Evolutionary conservation across 768 basidiomycete genomes (phyloP).

Genomic region (Chlorophyllum brunneum): DNA sequence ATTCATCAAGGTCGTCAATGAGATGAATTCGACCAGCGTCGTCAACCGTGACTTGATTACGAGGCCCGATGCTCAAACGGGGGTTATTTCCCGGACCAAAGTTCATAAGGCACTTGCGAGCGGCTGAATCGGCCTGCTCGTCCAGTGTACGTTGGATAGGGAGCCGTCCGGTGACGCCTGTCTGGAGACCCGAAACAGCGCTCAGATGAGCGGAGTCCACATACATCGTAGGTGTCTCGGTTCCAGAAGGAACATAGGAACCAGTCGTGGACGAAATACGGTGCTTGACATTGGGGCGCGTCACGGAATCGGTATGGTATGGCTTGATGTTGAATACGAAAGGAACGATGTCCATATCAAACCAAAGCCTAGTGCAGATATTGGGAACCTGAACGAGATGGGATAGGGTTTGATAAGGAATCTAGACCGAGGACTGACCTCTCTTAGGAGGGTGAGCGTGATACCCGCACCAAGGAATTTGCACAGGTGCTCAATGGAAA

Average conservation of each 20-base stretch:
- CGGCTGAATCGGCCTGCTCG: conserved; percentile 84
- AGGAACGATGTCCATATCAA: conserved; percentile 80
- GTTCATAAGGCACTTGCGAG: conserved; percentile 80
- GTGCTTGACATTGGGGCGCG: conserved; percentile 78
- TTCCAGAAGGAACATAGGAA: conserved; percentile 72
- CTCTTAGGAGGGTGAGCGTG: conserved; percentile 64
- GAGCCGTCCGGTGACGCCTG: conserved; percentile 50
- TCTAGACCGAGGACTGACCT: conserved; percentile 37
- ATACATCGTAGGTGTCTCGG: conserved; percentile 71
- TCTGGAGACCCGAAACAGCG: conserved; percentile 36
- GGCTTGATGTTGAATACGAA: conserved; percentile 84
- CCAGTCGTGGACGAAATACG: conserved; percentile 78
- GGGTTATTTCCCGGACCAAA: conserved; percentile 83
- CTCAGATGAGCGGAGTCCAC: conserved; percentile 54
- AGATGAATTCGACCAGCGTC: conserved; percentile 84
- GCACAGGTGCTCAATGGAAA: conserved; percentile 74
- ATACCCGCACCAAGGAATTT: conserved; percentile 86
- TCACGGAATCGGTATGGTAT: conserved; percentile 75
- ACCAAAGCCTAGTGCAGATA: conserved; percentile 82
- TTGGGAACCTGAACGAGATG: conserved; percentile 55
- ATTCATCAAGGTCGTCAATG: conserved; percentile 78
- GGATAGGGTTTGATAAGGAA: conserved; percentile 19
- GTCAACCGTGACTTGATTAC: conserved; percentile 87
- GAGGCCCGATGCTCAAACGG: conserved; percentile 73
- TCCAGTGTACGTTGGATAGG: conserved; percentile 76